These are phyloP conservation scores for Lachnellula subtilissima DNA, from an alignment of 2,329 filamentous ascomycete genomes.

Conservation along the genomic window DNA sequence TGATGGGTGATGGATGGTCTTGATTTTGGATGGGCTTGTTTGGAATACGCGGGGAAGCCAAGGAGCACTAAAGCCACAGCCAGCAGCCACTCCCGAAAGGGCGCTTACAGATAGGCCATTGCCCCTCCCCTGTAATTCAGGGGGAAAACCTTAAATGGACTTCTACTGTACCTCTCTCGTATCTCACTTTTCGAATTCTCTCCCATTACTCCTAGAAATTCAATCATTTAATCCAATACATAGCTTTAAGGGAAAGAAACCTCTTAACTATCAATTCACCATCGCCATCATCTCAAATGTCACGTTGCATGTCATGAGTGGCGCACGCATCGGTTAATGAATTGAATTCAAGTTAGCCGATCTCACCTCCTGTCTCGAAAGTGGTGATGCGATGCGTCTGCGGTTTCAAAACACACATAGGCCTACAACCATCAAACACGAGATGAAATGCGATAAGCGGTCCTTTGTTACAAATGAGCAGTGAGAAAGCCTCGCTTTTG, in stretches of 20 bases:
- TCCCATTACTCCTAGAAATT: too few relatives aligned
- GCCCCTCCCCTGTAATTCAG: not conserved
- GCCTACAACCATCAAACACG: not conserved
- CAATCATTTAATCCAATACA: too few relatives aligned
- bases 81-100: not conserved
- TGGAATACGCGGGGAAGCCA: not conserved
- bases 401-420: not conserved
- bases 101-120: not conserved
- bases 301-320: not conserved
- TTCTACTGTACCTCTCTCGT: not conserved
- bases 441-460: not conserved
- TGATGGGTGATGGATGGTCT: not conserved
- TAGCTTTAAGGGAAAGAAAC: not conserved
- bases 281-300: not conserved
- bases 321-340: not conserved
- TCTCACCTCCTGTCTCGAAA: not conserved
- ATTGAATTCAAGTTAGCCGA: too few relatives aligned
- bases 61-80: not conserved
- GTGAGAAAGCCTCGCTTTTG: not conserved
- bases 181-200: not conserved
- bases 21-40: not conserved
- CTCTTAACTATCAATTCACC: not conserved
- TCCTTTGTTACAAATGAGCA: not conserved
- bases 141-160: not conserved
- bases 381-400: not conserved